These are phyloP conservation scores for Mytilinidion resinicola DNA, from an alignment of 495 filamentous ascomycete genomes.

Conservation along the genomic window DNA sequence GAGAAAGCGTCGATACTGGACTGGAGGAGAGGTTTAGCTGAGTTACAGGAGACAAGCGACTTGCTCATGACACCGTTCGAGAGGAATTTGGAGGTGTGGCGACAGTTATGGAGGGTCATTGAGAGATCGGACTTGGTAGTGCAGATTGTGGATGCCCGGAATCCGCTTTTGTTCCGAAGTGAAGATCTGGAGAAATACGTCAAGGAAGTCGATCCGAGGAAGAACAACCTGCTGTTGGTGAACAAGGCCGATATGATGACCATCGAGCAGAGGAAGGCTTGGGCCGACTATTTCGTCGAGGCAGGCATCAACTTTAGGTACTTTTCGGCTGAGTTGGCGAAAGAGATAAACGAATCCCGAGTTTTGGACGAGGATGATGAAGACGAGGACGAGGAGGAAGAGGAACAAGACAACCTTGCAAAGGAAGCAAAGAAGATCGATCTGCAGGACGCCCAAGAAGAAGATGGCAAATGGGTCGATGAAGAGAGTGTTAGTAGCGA, in stretches of 20 bases:
- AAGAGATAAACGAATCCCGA: conserved; percentile 71
- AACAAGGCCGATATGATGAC: conserved; percentile 99
- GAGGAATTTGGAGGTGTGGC: conserved; percentile 95
- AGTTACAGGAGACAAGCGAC: conserved; percentile 87
- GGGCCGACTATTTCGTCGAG: conserved; percentile 83
- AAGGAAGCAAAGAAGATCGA: conserved; percentile 30
- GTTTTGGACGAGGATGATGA: conserved; percentile 43
- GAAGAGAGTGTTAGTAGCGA: conserved; percentile 29
- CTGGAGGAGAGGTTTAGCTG: conserved; percentile 86
- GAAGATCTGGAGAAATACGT: conserved; percentile 93
- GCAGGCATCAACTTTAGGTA: conserved; percentile 82
- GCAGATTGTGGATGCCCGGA: conserved; percentile 97
- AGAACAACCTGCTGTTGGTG: conserved; percentile 87
- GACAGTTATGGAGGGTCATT: conserved; percentile 97
- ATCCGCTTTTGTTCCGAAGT: conserved; percentile 87
- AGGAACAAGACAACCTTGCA: conserved; percentile 28
- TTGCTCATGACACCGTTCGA: conserved; percentile 98
- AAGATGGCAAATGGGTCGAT: conserved; percentile 34
- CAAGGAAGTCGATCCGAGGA: conserved; percentile 79
- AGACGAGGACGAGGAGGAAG: conserved; percentile 37
- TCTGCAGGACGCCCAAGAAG: conserved; percentile 33
- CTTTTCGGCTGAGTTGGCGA: conserved; percentile 90
- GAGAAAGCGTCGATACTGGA: conserved; percentile 78
- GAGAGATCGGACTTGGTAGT: conserved; percentile 93
- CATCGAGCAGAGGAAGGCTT: conserved; percentile 68